Evolutionary conservation across 306 rosid species (phyloP), one percentile per base, ranked within the genome.

Genomic region (Quillaja saponaria): DNA sequence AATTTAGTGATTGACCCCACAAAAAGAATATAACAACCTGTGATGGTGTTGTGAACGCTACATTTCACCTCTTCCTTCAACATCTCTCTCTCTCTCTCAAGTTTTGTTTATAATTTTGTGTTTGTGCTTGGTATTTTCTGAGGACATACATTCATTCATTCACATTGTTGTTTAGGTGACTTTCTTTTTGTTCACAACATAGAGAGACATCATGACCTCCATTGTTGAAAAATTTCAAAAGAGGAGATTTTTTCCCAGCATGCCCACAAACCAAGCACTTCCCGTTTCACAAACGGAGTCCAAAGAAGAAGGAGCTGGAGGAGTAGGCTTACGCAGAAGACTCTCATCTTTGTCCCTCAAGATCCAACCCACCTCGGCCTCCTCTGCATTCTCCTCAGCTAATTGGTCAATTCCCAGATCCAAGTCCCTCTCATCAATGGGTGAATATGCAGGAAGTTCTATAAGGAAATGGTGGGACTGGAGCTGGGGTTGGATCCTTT

Each of bases 401-500:
- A n/a, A n/a, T 1, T 87, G 87, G 92, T 73, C 95, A 33, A 48
- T 85, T 28, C 83, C 71, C 28, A 73, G 95, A 76, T 81, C 95
- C 64, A 81, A 82, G 61, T 87, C 96, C 1, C 71, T 85, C 52
- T 81, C 95, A 0, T 76, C 95, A 47, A 68, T 80, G 82, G 85
- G 87, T 12, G 85, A 87, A 55, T 76, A 68, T 25, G 86, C 90
- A 0, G 87, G 96, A 12, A 68, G 55, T 35, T 85, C 95, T 15
- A 47, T 89, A 10, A 79, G 71, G 74, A 73, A 53, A 35, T 91
- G 98, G 92, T 91, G 96, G 96, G 81, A 35, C 41, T 84, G 91
- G 88, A 74, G 80, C 11, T 91, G 84, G 80, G 71, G 86, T 15
- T 91, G 98, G 98, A 68, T 86, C 71, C 78, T 86, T 7, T 82